Evolutionary conservation across 805 yeast species (phyloP), one percentile per base, ranked within the genome.

Genomic region (Lipomyces chichibuensis): DNA sequence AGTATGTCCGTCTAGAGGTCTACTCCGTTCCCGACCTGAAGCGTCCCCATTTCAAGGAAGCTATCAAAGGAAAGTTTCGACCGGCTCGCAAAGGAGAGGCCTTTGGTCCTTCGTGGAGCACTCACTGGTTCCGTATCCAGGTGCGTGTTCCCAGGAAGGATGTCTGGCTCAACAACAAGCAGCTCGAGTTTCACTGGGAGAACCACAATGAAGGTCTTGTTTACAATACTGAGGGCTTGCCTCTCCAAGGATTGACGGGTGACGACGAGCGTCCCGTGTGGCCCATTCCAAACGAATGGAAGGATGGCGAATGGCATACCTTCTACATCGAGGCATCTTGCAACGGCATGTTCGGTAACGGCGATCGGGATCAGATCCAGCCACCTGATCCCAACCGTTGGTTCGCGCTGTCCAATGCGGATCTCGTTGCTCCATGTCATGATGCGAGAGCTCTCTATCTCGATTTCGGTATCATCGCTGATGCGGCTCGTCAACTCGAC

Each of bases 81-180:
- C 71, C 74, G 1, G 75, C 82, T 5, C 65, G 72, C 52, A 87
- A 87, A 71, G 96, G 95, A 27, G 88, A 90, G 72, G 79, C 82
- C 8, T 92, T 90, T 76, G 98, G 98, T 0, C 99, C 99, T 2
- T 89, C 96, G 14, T 94, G 99, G 99, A 88, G 94, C 66, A 90
- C 98, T 0, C 96, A 92, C 71, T 94, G 99, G 99, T 92, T 95
- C 78, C 84, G 86, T 72, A 79, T 94, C 25, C 78, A 82, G 14
- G 78, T 91, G 65, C 80, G 81, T n/a, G 80, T 94, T 4, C 97
- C 97, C 0, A 71, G 80, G 17, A 76, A 81, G 2, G 71, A 64
- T n/a, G 62, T 62, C 25, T 66, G 70, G 73, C 46, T 55, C 11
- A 33, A 51, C 29, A 64, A 70, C 67, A 52, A 59, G 60, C 60